Base-by-base conservation (phyloP, 768 basidiomycete species). In the Tulasnella sp. region DNA sequence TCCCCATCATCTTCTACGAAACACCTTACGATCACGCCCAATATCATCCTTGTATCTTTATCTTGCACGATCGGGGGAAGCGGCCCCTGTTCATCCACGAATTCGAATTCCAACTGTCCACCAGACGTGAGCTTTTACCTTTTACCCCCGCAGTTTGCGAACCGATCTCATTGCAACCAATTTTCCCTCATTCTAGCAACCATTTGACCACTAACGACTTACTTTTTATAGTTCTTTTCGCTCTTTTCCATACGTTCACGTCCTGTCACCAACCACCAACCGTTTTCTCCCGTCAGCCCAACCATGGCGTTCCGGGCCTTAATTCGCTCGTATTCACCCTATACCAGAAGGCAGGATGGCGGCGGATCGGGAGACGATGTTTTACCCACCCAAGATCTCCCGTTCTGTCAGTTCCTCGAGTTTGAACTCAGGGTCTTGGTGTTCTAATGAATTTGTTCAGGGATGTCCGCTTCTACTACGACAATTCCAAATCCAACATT, bases 371-470 rank as follows among this genome's bases (percentile, higher is more conserved):
- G n/a, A n/a, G n/a, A n/a, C n/a, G n/a, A n/a, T n/a, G n/a, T n/a
- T n/a, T n/a, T n/a, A n/a, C n/a, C n/a, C n/a, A 56, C 54, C 4
- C 54, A 56, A 45, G 54, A 43, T n/a, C 41, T 56, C 11, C 54
- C 54, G 17, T 43, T 34, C 31, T 56, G 54, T 56, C n/a, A 25
- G 54, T 56, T 25, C n/a, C 21, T 45, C 15, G n/a, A 9, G 14
- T 19, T 21, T 12, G 14, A 23, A 34, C 36, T 14, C 12, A 32
- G 36, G 19, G 5, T 43, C n/a, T 23, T n/a, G n/a, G n/a, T n/a
- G 36, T 51, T 51, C 32, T 51, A 5, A 34, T 15, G 17, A 17
- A 21, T 29, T 51, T 34, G 29, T 45, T 34, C 41, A 56, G 54
- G 54, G 54, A 40, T 56, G 14, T 56, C 54, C 17, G 40, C 40